phyloP scores from a whole-genome alignment of 306 rosid genomes.

The Pueraria montana region DNA sequence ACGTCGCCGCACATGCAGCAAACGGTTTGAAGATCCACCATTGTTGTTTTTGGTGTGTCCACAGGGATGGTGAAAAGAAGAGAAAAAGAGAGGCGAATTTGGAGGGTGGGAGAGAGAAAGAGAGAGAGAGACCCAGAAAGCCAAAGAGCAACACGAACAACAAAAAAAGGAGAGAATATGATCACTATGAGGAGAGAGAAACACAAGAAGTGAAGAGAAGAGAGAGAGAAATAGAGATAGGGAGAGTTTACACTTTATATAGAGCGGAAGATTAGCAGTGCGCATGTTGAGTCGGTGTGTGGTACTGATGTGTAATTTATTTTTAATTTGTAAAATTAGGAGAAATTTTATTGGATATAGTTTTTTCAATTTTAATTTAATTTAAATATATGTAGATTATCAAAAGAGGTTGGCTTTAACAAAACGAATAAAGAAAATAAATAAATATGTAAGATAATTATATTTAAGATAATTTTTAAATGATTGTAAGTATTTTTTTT shows the following conservation, averaged over 20 bases:
- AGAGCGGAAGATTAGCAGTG: conserved; percentile 43
- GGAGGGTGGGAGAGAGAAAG: conserved; percentile 11
- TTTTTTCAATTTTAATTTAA: no score
- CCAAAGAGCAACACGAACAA: background rate
- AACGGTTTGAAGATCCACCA: conserved; percentile 91
- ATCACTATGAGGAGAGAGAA: conserved; percentile 29
- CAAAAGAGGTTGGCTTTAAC: no score
- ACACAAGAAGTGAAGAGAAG: background rate
- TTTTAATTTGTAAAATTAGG: background rate
- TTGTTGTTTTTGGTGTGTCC: conserved; percentile 39
- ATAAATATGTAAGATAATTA: no score
- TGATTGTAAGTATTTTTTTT: no score
- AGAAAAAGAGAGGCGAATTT: conserved; percentile 24
- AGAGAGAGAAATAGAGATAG: conserved; percentile 29
- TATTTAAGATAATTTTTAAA: no score
- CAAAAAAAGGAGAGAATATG: background rate
- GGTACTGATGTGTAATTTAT: conserved; percentile 37
- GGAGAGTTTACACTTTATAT: conserved; percentile 55
- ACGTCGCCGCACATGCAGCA: conserved; percentile 99
- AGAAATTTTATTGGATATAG: no score
- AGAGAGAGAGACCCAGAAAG: conserved; percentile 5
- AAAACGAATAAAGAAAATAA: no score
- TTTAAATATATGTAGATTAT: no score
- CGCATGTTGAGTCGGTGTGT: conserved; percentile 70
- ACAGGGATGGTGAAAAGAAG: background rate